Conservation (phyloP, 257 asterid species). For the Fraxinus quadrangulata region DNA sequence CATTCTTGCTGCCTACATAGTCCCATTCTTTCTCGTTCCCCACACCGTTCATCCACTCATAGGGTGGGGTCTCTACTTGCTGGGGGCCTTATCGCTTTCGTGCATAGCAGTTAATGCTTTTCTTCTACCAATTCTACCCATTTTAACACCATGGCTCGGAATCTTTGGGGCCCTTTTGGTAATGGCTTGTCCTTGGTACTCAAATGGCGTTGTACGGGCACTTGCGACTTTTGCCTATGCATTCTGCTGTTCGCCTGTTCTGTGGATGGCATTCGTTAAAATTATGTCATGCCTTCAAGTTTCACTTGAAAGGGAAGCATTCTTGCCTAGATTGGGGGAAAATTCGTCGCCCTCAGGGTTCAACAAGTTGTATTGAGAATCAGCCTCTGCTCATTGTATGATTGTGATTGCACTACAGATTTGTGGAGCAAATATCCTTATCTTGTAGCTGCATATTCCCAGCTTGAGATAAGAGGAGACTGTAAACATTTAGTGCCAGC, state of each 20-base stretch:
- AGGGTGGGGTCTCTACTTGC: conserved; percentile 80
- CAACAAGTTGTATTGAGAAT: conserved; percentile 64
- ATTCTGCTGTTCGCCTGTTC: conserved; percentile 65
- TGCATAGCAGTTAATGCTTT: conserved; percentile 58
- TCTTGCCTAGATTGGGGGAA: conserved; percentile 73
- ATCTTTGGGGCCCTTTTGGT: conserved; percentile 65
- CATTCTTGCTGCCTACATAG: conserved; percentile 62
- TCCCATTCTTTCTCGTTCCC: conserved; percentile 77
- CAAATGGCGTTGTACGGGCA: conserved; percentile 74
- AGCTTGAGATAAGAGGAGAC: not conserved
- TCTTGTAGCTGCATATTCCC: not conserved
- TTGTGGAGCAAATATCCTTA: not conserved
- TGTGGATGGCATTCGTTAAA: conserved; percentile 51
- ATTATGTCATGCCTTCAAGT: conserved; percentile 62
- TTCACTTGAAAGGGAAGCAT: conserved; percentile 73
- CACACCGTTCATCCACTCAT: conserved; percentile 73
- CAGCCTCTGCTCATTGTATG: not conserved
- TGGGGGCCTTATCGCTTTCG: conserved; percentile 66
- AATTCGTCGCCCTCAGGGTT: conserved; percentile 51
- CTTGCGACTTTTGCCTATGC: conserved; percentile 70
- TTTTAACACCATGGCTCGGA: conserved; percentile 65
- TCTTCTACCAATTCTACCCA: conserved; percentile 67
- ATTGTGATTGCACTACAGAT: not conserved
- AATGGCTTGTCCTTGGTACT: conserved; percentile 91
- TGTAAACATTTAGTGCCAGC: not conserved